Evolutionary conservation across 257 asterid species (phyloP), one percentile per base, ranked within the genome.

Genomic region (Plantago ovata): DNA sequence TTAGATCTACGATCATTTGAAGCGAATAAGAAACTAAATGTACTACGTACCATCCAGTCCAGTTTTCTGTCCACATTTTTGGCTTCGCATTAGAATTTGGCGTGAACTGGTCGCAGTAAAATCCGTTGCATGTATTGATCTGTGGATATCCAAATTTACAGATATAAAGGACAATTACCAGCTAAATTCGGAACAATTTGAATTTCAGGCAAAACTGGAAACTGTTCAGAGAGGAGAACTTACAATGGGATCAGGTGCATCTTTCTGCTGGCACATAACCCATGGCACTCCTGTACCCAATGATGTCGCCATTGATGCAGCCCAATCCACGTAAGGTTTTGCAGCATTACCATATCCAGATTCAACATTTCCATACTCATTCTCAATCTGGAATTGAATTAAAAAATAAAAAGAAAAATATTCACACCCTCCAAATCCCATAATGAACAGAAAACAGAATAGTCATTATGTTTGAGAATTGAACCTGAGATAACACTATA

Each of bases 121-220:
- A 91, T 56, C 98, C 98, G 58, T 87, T 91, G 82, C 98, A 91
- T 15, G 96, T 91, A 75, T 91, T 82, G 18, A 91, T 91, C 96
- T 91, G 87, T 58, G 59, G 51, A 24, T 23, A 51, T 60, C 14
- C 41, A 44, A 44, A 33, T 70, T 39, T 32, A 61, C 28, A 58
- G 56, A 21, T 23, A 36, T 16, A 36, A 46, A 60, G 36, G 32
- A 60, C 45, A 13, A 10, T 33, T n/a, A 38, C 43, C 9, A 11
- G 7, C 11, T 21, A 4, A 9, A 38, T 55, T 56, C 48, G 7
- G 6, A 10, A 56, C 61, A 38, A 38, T 61, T 55, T 46, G 42
- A 41, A 61, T 18, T 38, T 60, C 15, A 16, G 38, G n/a, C 18
- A 2, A 46, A 43, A 18, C 42, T 33, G 28, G 38, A 44, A 50